Base-by-base conservation (phyloP, 2,329 filamentous ascomycete species). In the Lasiodiplodia citricola region DNA sequence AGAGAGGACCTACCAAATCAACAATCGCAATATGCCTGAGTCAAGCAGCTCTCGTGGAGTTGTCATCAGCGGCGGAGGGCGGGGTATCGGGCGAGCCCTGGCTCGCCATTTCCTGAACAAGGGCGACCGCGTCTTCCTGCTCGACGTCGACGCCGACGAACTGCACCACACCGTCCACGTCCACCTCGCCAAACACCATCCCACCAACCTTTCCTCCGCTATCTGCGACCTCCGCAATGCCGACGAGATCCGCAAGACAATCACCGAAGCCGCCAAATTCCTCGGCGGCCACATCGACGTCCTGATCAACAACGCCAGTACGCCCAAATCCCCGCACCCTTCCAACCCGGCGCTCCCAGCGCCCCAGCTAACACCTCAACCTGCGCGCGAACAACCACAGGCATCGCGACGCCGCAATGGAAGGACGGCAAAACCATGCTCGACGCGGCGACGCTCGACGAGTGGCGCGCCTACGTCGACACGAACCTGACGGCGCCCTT, bases 401-500 rank as follows among this genome's bases (percentile, higher is more conserved):
- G 78, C 23, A 80, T 80, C 57, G 78, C 79, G 1, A 72, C 71
- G 41, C 78, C 79, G 2, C 74, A 80, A 50, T 85, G 82, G 81
- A 81, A 75, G 67, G 80, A 83, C 68, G 80, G 76, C 13, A 81
- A 81, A 73, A 83, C 82, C 7, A 84, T 85, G 82, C 81, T 80
- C 64, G 81, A 84, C 70, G 74, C 73, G 21, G 76, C 75, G 4
- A 82, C 81, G 0, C 71, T 83, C n/a, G 77, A 78, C 2, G 75
- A 84, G 69, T 85, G 83, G 83, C 75, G 78, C 70, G 83, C 82
- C 18, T 80, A 79, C 70, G 77, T 85, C 11, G 82, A 84, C 60
- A 84, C 81, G 35, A 85, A 85, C 67, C 78, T 85, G 13, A 85
- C 81, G 2, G 80, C 77, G 4, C 80, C 82, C 0, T 85, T 85